phyloP scores from a whole-genome alignment of 23 red algal genomes.

The Gracilaria gracilis region DNA sequence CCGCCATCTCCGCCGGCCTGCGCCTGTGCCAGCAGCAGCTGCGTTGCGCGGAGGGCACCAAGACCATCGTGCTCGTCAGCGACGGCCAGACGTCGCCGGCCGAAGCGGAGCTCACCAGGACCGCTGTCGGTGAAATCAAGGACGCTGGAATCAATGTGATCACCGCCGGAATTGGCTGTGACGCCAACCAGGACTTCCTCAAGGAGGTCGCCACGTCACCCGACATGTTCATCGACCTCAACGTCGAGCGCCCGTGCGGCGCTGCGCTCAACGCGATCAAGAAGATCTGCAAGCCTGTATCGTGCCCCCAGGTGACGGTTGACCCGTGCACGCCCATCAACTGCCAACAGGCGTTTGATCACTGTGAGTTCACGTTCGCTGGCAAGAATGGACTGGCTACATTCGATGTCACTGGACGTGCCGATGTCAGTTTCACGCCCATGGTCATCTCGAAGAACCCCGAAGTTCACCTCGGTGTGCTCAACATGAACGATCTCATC shows the following conservation, averaged over 20 bases:
- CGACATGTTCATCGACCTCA: neutral
- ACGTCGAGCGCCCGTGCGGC: neutral
- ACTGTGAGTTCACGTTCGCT: constrained; percentile 4
- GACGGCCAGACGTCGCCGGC: neutral
- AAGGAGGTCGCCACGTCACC: neutral
- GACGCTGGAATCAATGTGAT: neutral
- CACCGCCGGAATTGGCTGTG: neutral
- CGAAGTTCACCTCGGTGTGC: neutral
- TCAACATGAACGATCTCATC: constrained; percentile 8
- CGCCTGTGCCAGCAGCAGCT: neutral
- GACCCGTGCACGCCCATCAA: neutral
- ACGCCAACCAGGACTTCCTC: neutral
- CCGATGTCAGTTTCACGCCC: neutral
- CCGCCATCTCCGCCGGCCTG: neutral
- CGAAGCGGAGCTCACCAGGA: neutral
- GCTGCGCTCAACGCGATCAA: neutral
- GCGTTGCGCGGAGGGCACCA: neutral
- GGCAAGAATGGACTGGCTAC: neutral
- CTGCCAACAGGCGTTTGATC: constrained; percentile 5
- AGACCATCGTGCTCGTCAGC: neutral
- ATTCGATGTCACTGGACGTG: neutral
- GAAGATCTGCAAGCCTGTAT: neutral
- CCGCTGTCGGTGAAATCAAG: neutral
- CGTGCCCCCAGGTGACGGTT: neutral
- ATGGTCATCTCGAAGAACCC: constrained; percentile 16